phyloP scores from a whole-genome alignment of 495 filamentous ascomycete genomes.

The Podospora comata region DNA sequence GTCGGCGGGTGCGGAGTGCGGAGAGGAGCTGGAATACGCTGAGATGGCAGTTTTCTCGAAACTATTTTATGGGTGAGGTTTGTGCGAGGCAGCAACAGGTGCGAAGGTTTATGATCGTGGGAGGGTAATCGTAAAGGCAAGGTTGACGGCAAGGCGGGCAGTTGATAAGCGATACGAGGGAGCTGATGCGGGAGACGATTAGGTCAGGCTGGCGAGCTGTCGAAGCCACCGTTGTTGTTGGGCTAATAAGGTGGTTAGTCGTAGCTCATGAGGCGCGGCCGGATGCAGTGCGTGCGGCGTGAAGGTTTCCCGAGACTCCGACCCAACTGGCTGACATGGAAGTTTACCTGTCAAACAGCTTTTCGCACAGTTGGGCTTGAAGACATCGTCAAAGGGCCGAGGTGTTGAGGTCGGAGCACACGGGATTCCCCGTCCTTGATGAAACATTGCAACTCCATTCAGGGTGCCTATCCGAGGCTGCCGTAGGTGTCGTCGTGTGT shows the following conservation, averaged over 20 bases:
- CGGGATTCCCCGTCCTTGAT: background rate
- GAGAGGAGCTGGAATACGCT: background rate
- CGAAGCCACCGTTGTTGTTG: background rate
- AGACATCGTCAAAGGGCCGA: background rate
- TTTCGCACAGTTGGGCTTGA: too few relatives aligned
- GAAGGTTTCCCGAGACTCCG: background rate
- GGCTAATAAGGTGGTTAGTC: background rate
- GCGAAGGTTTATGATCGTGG: background rate
- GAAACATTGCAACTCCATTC: background rate
- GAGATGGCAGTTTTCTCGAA: background rate
- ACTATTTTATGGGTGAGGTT: background rate
- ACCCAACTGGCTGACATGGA: background rate
- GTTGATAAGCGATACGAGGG: background rate
- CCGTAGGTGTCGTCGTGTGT: slow-evolving; percentile 2
- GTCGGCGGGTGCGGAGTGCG: background rate
- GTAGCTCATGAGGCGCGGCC: background rate
- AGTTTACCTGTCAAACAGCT: too few relatives aligned
- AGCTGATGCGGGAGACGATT: background rate
- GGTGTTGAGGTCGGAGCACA: background rate
- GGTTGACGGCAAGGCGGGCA: background rate
- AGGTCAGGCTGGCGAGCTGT: background rate
- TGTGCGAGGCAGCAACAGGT: background rate
- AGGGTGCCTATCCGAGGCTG: background rate
- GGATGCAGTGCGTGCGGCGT: background rate
- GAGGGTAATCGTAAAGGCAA: background rate